Percentiles rank a stretch among this genome's conserved stretches.
Evolutionary conservation across 1,139 yeast genomes (phyloP).

Genomic region (Yamadazyma taylorii): DNA sequence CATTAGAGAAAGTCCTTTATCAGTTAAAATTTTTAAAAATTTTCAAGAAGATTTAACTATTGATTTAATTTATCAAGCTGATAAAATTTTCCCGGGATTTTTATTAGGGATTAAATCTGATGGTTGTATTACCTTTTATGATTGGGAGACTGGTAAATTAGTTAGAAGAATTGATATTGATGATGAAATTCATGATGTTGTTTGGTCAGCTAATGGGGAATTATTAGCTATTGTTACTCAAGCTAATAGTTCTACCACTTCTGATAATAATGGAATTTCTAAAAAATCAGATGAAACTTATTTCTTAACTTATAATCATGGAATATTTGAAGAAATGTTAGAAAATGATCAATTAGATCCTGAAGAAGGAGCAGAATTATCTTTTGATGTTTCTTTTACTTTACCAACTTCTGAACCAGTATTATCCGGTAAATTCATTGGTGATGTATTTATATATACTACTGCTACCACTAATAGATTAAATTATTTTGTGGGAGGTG

Average conservation of each 20-base stretch:
- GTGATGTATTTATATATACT: constrained; percentile 93
- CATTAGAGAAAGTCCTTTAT: constrained; percentile 65
- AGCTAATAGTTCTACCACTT: constrained; percentile 21
- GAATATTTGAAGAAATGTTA: constrained; percentile 62
- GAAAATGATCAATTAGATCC: constrained; percentile 60
- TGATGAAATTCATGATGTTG: constrained; percentile 70
- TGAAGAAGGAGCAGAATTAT: constrained; percentile 84
- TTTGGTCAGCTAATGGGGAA: constrained; percentile 95
- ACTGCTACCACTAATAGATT: constrained; percentile 78
- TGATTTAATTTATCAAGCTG: constrained; percentile 73
- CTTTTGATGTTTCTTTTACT: constrained; percentile 83
- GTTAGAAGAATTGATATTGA: constrained; percentile 83
- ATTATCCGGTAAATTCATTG: constrained; percentile 92
- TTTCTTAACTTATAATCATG: constrained; percentile 72
- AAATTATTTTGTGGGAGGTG: constrained; percentile 94
- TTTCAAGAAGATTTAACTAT: constrained; percentile 74
- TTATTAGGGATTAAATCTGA: constrained; percentile 79
- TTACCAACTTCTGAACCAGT: constrained; percentile 69
- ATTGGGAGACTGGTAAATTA: constrained; percentile 85
- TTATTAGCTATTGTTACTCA: constrained; percentile 71
- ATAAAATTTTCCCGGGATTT: constrained; percentile 83
- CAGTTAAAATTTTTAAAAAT: constrained; percentile 74
- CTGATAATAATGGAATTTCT: constrained; percentile 16
- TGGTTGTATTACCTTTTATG: constrained; percentile 83
- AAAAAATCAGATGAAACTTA: constrained; percentile 65